Evolutionary conservation across 352 stramenopile genomes (phyloP).

Genomic region (Detonula confervacea): DNA sequence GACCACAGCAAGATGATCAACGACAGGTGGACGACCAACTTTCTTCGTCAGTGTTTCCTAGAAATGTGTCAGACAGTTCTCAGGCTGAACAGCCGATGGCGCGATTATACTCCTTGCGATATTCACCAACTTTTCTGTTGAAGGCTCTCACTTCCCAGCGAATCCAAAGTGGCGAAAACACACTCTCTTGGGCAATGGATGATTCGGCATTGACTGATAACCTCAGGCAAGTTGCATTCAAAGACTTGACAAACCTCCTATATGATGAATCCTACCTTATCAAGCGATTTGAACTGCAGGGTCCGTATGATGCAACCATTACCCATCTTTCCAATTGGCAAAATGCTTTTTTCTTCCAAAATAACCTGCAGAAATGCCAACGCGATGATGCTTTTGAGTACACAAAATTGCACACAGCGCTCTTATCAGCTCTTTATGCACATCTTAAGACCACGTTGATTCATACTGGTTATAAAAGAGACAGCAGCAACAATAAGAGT

Average conservation of each 20-base stretch:
- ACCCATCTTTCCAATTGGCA: constrained; percentile 60
- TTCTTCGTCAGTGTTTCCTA: background rate
- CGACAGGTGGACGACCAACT: background rate
- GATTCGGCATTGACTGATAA: background rate
- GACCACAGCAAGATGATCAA: constrained; percentile 13
- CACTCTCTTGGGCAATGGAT: background rate
- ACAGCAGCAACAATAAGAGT: constrained; percentile 11
- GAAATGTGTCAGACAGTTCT: background rate
- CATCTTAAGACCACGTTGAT: constrained; percentile 45
- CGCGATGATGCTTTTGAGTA: constrained; percentile 38
- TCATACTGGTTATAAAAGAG: constrained; percentile 42
- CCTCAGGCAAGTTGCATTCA: constrained; percentile 10
- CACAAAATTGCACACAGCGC: constrained; percentile 16
- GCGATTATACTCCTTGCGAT: constrained; percentile 43
- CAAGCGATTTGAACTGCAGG: constrained; percentile 57
- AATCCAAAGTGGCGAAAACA: background rate
- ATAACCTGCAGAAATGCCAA: constrained; percentile 30
- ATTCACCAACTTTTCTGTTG: constrained; percentile 51
- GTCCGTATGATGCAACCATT: constrained; percentile 60
- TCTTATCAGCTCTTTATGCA: constrained; percentile 44
- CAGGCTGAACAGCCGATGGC: constrained; percentile 35
- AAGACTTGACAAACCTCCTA: constrained; percentile 50
- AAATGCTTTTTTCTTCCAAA: constrained; percentile 34
- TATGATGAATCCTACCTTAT: constrained; percentile 43
- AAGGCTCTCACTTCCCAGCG: constrained; percentile 28